phyloP scores from a whole-genome alignment of 257 asterid species.

The Solanum lycopersicoides region DNA sequence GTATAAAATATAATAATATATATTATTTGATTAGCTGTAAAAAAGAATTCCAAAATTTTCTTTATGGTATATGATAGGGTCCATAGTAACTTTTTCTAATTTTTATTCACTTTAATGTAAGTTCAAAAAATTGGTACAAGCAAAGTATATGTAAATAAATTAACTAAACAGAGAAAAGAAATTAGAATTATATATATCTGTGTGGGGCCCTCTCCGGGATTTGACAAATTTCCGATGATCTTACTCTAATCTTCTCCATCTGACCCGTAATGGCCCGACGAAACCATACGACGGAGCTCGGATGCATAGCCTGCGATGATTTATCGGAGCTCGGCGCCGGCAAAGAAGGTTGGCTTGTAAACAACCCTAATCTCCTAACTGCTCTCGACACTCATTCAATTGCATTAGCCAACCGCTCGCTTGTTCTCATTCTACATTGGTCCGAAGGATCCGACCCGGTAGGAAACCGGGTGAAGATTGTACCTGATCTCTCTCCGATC shows the following conservation, averaged over 20 bases:
- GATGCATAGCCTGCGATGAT: conserved; percentile 68
- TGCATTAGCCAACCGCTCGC: conserved; percentile 65
- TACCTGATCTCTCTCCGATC: conserved; percentile 74
- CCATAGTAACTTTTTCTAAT: no score
- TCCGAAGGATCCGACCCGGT: conserved; percentile 30
- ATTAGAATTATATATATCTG: background rate
- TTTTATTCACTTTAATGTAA: background rate
- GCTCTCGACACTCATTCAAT: conserved; percentile 68
- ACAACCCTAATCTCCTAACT: conserved; percentile 52
- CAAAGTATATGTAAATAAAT: background rate
- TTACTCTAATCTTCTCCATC: background rate
- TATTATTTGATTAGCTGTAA: no score
- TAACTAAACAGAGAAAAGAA: background rate
- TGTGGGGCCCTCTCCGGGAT: background rate
- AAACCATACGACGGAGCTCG: conserved; percentile 63
- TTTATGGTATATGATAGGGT: no score
- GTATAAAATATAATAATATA: no score
- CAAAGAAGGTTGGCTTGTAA: conserved; percentile 83
- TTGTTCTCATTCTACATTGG: conserved; percentile 63
- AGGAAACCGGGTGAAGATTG: conserved; percentile 41
- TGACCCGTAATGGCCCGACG: conserved; percentile 55
- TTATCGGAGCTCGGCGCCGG: conserved; percentile 74
- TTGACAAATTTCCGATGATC: background rate
- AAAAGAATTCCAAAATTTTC: no score
- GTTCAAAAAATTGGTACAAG: background rate